These are phyloP conservation scores for Emmonsiellopsis sp. DNA, from an alignment of 2,329 filamentous ascomycete genomes.

Conservation along the genomic window DNA sequence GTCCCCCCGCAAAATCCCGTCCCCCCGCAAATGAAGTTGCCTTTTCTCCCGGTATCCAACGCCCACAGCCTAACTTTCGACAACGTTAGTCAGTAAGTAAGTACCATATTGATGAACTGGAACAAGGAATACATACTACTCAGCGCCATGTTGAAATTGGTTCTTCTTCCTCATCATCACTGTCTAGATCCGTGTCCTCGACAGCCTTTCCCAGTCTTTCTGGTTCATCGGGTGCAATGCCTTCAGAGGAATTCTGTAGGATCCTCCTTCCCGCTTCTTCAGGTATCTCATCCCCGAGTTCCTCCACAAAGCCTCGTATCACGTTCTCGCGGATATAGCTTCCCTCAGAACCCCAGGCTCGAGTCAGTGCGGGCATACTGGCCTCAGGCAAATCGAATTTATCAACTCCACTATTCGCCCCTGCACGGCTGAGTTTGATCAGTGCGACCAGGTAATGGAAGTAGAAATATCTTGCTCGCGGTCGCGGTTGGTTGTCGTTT, in stretches of 20 bases:
- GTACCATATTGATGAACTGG: too few species aligned
- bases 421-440: background rate
- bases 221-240: background rate
- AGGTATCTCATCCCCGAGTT: background rate
- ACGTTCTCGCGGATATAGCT: conserved; percentile 1
- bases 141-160: too few species aligned
- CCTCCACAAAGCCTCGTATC: background rate
- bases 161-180: background rate
- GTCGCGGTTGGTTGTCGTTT: background rate
- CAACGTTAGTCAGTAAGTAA: too few species aligned
- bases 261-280: background rate
- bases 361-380: background rate
- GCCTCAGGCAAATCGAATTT: background rate
- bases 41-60: too few species aligned
- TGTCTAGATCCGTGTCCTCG: background rate
- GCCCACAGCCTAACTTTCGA: too few species aligned
- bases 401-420: background rate
- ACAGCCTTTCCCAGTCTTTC: background rate
- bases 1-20: too few species aligned
- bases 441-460: background rate
- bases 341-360: background rate
- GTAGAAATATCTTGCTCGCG: background rate
- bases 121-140: too few species aligned
- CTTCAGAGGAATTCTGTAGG: background rate
- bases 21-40: too few species aligned